phyloP scores from a whole-genome alignment of 2,329 filamentous ascomycete species.

The Tympanopsis confertula region DNA sequence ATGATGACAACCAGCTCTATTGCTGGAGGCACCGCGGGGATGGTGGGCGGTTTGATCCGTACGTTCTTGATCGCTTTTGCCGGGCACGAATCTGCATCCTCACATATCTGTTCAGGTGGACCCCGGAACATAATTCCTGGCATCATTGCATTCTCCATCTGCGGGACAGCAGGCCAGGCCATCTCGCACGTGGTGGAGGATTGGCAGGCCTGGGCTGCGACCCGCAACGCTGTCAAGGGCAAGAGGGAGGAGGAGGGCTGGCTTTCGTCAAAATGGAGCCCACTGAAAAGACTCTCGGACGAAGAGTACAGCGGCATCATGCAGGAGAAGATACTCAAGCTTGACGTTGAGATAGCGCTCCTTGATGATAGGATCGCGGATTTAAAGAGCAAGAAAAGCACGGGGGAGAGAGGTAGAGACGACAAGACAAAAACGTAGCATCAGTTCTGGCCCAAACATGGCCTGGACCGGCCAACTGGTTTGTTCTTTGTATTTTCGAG shows the following conservation, averaged over 20 bases:
- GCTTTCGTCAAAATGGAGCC: constrained; percentile 57
- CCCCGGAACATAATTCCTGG: constrained; percentile 39
- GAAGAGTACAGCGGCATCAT: constrained; percentile 63
- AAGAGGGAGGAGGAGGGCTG: constrained; percentile 26
- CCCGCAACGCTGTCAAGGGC: constrained; percentile 17
- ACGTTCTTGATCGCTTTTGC: constrained; percentile 12
- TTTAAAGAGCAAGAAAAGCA: not conserved
- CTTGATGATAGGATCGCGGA: constrained; percentile 62
- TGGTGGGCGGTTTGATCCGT: constrained; percentile 45
- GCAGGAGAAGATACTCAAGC: constrained; percentile 55
- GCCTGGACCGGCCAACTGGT: too few relatives aligned
- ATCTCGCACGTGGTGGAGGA: constrained; percentile 8
- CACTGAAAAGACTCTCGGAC: constrained; percentile 58
- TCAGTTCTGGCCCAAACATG: too few relatives aligned
- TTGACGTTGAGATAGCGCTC: constrained; percentile 68
- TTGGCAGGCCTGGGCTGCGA: constrained; percentile 15
- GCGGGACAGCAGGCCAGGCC: constrained; percentile 23
- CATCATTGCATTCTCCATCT: constrained; percentile 31
- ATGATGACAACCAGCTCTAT: constrained; percentile 56
- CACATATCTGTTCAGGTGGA: constrained; percentile 26
- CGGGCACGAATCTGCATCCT: not conserved
- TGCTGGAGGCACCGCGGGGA: constrained; percentile 58
- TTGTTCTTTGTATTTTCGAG: too few relatives aligned
- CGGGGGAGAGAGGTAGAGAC: not conserved
- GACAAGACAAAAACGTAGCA: not conserved